phyloP scores from a whole-genome alignment of 2,329 filamentous ascomycete genomes.

The Fusarium sp. region DNA sequence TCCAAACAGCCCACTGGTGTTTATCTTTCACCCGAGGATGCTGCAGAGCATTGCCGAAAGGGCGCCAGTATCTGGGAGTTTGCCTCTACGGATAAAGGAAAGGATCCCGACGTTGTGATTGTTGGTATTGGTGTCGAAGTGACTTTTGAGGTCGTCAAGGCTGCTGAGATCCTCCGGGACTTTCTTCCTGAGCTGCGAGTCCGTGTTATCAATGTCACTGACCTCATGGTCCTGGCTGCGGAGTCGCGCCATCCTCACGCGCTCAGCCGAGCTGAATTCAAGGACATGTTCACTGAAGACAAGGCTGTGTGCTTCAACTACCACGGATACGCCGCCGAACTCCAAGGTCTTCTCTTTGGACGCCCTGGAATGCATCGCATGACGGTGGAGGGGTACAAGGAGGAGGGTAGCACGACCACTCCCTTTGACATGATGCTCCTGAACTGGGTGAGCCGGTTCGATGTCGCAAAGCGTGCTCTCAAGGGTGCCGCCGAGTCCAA shows the following conservation, averaged over 20 bases:
- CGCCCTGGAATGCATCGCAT: constrained; percentile 63
- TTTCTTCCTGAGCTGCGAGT: constrained; percentile 64
- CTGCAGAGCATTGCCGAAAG: constrained; percentile 67
- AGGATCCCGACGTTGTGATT: constrained; percentile 70
- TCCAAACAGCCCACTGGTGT: constrained; percentile 73
- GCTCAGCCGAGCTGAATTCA: constrained; percentile 62
- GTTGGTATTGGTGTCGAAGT: constrained; percentile 73
- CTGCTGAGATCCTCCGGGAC: constrained; percentile 64
- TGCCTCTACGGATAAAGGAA: constrained; percentile 65
- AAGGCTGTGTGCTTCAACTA: constrained; percentile 72
- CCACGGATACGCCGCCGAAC: constrained; percentile 70
- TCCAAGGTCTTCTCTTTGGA: constrained; percentile 71
- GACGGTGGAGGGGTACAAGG: constrained; percentile 68
- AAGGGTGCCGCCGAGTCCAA: constrained; percentile 60
- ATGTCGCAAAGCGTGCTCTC: constrained; percentile 67
- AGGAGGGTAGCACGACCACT: constrained; percentile 74
- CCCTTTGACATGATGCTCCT: constrained; percentile 77
- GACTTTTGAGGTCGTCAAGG: constrained; percentile 72
- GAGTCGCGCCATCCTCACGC: constrained; percentile 69
- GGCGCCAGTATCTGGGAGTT: constrained; percentile 72
- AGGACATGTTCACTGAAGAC: constrained; percentile 67
- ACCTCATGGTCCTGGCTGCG: constrained; percentile 70
- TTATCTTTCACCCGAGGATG: constrained; percentile 69
- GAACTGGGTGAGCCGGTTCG: constrained; percentile 69
- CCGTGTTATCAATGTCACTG: constrained; percentile 73